A percentile compares a stretch with the other conserved stretches of the same genome.
Evolutionary conservation across 768 basidiomycete genomes (phyloP).

Genomic region (Floccularia luteovirens): DNA sequence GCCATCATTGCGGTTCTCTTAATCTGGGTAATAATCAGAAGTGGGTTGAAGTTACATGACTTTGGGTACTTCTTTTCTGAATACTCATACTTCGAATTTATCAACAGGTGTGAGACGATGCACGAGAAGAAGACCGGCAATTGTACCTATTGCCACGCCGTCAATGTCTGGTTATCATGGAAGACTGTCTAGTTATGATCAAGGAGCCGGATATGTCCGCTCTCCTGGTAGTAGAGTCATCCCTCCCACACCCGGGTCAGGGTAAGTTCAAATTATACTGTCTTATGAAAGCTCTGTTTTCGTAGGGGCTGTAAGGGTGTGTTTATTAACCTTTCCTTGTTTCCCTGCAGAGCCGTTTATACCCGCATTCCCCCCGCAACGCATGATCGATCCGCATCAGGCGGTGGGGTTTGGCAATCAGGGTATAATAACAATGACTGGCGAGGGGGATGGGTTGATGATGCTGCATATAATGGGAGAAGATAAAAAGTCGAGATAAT

Average conservation of each 20-base stretch:
- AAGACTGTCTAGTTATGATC: slow-evolving; percentile 16
- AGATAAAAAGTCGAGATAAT: neutral
- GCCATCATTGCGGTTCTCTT: slow-evolving; percentile 54
- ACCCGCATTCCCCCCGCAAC: slow-evolving; percentile 20
- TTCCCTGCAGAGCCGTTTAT: slow-evolving; percentile 16
- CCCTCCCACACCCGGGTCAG: slow-evolving; percentile 14
- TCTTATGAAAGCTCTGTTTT: too few relatives aligned
- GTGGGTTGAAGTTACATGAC: slow-evolving; percentile 19
- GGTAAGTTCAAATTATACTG: slow-evolving; percentile 13
- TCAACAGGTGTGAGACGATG: slow-evolving; percentile 26
- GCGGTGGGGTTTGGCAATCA: slow-evolving; percentile 10
- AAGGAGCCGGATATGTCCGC: slow-evolving; percentile 5
- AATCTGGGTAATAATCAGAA: slow-evolving; percentile 38
- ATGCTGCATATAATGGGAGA: slow-evolving; percentile 29
- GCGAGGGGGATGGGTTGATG: slow-evolving; percentile 38
- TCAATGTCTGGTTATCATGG: slow-evolving; percentile 9
- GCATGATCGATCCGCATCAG: slow-evolving; percentile 17
- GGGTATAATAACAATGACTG: slow-evolving; percentile 20
- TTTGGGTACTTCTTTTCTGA: neutral
- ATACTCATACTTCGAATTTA: neutral
- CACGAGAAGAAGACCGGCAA: slow-evolving; percentile 15
- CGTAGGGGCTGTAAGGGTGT: too few relatives aligned
- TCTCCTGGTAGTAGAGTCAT: slow-evolving; percentile 6
- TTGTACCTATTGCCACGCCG: slow-evolving; percentile 1
- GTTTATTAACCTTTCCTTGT: slow-evolving; percentile 3